These are phyloP conservation scores for Athelia sp. DNA, from an alignment of 1,284 basidiomycete species.

Conservation along the genomic window DNA sequence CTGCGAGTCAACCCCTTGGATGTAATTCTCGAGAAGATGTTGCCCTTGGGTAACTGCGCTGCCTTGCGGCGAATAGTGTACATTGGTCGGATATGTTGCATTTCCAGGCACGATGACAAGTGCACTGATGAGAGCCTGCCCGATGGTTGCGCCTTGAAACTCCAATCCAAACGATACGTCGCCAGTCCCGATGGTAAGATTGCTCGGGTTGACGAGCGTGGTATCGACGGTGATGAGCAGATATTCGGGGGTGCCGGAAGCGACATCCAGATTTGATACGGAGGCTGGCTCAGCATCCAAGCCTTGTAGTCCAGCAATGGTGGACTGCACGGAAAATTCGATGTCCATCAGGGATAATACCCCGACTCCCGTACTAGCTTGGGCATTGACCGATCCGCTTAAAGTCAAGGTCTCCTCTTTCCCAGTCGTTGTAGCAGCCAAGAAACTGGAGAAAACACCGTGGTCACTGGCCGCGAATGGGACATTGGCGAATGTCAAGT, in stretches of 20 bases:
- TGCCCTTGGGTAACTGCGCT: constrained; percentile 50
- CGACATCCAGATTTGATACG: constrained; percentile 64
- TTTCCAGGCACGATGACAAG: constrained; percentile 54
- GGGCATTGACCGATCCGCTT: constrained; percentile 54
- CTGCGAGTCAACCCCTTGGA: constrained; percentile 59
- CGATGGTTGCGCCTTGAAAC: constrained; percentile 55
- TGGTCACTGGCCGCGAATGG: constrained; percentile 55
- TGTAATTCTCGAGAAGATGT: constrained; percentile 62
- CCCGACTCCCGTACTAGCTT: constrained; percentile 72
- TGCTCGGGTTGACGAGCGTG: constrained; percentile 60
- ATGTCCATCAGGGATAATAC: constrained; percentile 57
- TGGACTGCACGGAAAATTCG: constrained; percentile 58
- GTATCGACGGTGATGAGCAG: constrained; percentile 68
- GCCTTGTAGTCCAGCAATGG: constrained; percentile 65
- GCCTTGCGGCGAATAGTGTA: constrained; percentile 63
- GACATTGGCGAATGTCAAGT: constrained; percentile 56
- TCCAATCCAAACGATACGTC: constrained; percentile 60
- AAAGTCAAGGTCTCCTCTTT: constrained; percentile 48
- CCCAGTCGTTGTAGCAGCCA: constrained; percentile 60
- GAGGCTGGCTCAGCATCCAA: constrained; percentile 56
- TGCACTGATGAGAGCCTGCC: constrained; percentile 52
- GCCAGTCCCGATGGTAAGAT: constrained; percentile 67
- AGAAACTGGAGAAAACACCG: constrained; percentile 55
- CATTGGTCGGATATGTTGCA: constrained; percentile 51
- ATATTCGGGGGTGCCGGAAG: constrained; percentile 62